Evolutionary conservation across 2,329 filamentous ascomycete species (phyloP).

Genomic region (Apiospora kogelbergensis): DNA sequence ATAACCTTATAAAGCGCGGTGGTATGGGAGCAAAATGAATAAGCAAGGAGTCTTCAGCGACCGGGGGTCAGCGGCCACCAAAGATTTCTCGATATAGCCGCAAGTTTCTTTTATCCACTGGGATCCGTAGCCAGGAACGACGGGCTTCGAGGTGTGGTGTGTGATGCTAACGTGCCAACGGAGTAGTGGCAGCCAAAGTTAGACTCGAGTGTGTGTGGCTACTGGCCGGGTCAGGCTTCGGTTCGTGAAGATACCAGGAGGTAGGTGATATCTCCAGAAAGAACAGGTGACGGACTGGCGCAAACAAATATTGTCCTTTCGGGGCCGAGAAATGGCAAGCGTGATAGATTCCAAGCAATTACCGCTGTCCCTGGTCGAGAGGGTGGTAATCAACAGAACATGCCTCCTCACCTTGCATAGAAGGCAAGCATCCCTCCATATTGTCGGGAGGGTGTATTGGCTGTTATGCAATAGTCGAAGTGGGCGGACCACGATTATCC

Average conservation of each 20-base stretch:
- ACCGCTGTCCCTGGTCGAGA: not conserved
- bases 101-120: not conserved
- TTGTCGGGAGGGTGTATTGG: not conserved
- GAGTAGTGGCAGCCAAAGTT: not conserved
- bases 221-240: not conserved
- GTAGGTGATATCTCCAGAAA: not conserved
- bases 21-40: not conserved
- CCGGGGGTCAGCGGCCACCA: not conserved
- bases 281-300: not conserved
- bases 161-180: not conserved
- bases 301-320: not conserved
- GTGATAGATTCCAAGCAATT: not conserved
- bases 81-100: not conserved
- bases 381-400: not conserved
- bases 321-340: not conserved
- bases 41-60: not conserved
- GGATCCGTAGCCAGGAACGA: not conserved
- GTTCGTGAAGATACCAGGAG: not conserved
- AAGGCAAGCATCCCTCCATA: not conserved
- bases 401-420: not conserved
- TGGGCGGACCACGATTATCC: not conserved
- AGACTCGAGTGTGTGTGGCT: not conserved
- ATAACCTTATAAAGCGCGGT: slow-evolving; percentile 5
- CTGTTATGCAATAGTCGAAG: not conserved
- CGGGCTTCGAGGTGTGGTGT: not conserved